These are phyloP conservation scores for Malus hybrid DNA, from an alignment of 331 rosid genomes.

Conservation along the genomic window DNA sequence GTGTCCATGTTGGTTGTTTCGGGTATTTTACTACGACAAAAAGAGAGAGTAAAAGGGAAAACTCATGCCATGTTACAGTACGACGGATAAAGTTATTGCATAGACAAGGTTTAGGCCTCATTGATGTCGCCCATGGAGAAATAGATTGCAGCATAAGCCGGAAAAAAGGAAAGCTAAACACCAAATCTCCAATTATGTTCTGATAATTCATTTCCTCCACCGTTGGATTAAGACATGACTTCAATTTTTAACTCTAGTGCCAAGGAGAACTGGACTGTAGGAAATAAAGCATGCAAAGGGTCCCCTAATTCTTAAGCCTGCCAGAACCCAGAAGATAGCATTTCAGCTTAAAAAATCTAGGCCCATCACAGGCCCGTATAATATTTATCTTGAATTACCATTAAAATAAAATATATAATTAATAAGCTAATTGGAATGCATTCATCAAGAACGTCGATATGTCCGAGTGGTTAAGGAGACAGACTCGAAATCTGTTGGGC, in stretches of 20 bases:
- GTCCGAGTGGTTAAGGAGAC: constrained; percentile 79
- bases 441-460: constrained; percentile 17
- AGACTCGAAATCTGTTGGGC: constrained; percentile 73
- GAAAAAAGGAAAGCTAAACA: not conserved
- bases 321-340: not conserved
- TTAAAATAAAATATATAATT: no score
- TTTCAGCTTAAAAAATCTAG: not conserved
- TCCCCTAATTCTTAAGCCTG: not conserved
- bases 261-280: not conserved
- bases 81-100: not conserved
- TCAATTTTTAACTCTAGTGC: no score
- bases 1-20: no score
- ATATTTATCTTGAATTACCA: no score
- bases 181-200: not conserved
- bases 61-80: not conserved
- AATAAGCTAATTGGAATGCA: rapidly evolving
- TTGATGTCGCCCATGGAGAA: not conserved
- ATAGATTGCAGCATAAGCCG: not conserved
- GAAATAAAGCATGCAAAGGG: not conserved
- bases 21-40: no score
- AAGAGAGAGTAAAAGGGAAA: not conserved
- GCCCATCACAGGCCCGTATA: not conserved
- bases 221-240: no score
- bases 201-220: no score
- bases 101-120: not conserved